These are phyloP conservation scores for Trypanosoma platydactyli DNA, from an alignment of 208 protist species.

Conservation along the genomic window DNA sequence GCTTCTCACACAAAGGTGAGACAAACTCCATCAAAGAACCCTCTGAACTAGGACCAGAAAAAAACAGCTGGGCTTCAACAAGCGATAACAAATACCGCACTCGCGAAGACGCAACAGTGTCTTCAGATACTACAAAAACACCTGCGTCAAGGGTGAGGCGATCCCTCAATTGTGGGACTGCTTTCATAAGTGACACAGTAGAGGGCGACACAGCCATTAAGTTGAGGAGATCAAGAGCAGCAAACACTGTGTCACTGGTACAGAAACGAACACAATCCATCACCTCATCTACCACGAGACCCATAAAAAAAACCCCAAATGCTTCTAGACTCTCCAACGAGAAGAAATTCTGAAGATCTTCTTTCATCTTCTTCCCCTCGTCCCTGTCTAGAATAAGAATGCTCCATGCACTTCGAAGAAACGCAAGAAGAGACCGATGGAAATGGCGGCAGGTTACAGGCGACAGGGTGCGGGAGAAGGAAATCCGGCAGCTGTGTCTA, in stretches of 20 bases:
- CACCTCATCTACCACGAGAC: constrained; percentile 25
- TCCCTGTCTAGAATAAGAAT: constrained; percentile 21
- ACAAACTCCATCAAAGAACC: constrained; percentile 2
- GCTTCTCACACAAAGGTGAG: constrained; percentile 7
- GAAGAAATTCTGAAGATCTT: constrained; percentile 9
- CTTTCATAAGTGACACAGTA: constrained; percentile 18
- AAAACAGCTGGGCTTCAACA: constrained; percentile 21
- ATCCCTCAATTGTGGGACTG: constrained; percentile 26
- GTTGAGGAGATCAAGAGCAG: constrained; percentile 26
- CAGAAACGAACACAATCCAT: constrained; percentile 22
- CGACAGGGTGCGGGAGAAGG: background rate
- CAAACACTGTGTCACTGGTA: constrained; percentile 14
- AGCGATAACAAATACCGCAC: constrained; percentile 19
- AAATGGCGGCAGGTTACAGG: constrained; percentile 18
- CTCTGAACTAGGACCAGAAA: constrained; percentile 13
- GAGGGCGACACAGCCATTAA: constrained; percentile 28
- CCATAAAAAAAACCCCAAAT: constrained; percentile 8
- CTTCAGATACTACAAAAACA: background rate
- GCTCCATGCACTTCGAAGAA: constrained; percentile 24
- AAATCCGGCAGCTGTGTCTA: constrained; percentile 9
- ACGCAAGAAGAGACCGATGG: constrained; percentile 22
- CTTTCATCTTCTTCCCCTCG: constrained; percentile 17
- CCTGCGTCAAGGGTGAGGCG: constrained; percentile 1
- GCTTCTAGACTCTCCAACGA: constrained; percentile 9
- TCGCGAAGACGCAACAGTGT: constrained; percentile 1